These are phyloP conservation scores for Porphyrellus cyaneotinctus DNA, from an alignment of 768 basidiomycete species.

Conservation along the genomic window DNA sequence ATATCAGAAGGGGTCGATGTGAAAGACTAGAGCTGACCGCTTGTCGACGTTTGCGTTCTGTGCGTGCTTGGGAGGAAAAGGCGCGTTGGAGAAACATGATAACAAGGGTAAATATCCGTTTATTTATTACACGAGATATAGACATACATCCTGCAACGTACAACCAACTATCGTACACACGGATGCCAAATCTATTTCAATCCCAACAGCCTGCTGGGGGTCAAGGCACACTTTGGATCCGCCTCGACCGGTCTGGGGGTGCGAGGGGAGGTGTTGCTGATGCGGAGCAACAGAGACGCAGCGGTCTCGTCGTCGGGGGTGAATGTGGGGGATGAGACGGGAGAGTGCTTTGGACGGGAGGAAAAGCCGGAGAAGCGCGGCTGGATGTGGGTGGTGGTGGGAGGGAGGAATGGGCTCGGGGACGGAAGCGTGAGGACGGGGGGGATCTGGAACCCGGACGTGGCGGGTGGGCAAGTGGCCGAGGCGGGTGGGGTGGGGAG, in stretches of 20 bases:
- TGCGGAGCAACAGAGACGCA: slow-evolving; percentile 62
- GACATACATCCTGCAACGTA: too few relatives aligned
- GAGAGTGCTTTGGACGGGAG: slow-evolving; percentile 18
- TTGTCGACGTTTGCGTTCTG: slow-evolving; percentile 76
- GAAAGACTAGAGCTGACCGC: slow-evolving; percentile 39
- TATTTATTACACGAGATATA: too few relatives aligned
- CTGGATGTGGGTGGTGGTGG: slow-evolving; percentile 12
- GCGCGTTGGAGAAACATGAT: not conserved
- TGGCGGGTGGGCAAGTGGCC: slow-evolving; percentile 44
- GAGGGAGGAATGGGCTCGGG: slow-evolving; percentile 21
- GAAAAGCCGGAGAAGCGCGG: slow-evolving; percentile 23
- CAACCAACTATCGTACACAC: too few relatives aligned
- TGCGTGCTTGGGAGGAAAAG: not conserved
- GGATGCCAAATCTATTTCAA: slow-evolving; percentile 9
- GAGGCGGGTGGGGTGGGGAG: slow-evolving; percentile 59
- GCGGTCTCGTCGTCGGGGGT: slow-evolving; percentile 66
- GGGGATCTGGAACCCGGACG: slow-evolving; percentile 31
- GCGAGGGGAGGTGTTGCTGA: slow-evolving; percentile 37
- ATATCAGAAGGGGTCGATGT: slow-evolving; percentile 2
- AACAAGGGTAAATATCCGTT: slow-evolving; percentile 1
- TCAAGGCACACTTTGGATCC: slow-evolving; percentile 15
- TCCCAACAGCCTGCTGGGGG: slow-evolving; percentile 26
- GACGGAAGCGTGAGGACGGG: slow-evolving; percentile 41
- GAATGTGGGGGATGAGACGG: slow-evolving; percentile 25
- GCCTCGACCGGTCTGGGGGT: not conserved